These are phyloP conservation scores for Corrigiola litoralis DNA, from an alignment of 179 eudicot species.

Conservation along the genomic window DNA sequence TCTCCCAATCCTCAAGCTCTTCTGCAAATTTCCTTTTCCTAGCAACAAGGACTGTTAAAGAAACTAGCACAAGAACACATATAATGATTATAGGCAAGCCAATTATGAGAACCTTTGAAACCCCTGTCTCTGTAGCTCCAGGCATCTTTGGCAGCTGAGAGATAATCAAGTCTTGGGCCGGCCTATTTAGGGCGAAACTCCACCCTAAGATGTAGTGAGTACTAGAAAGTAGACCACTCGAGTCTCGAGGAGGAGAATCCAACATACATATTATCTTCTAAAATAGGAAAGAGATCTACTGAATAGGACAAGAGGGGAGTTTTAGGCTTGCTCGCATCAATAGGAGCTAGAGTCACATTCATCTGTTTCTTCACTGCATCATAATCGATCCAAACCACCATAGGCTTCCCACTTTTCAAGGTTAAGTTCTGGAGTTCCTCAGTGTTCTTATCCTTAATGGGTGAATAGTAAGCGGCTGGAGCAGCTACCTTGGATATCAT, in stretches of 20 bases:
- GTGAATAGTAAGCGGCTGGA: slow-evolving; percentile 21
- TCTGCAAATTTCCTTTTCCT: slow-evolving; percentile 3
- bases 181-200: slow-evolving; percentile 15
- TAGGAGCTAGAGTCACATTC: slow-evolving; percentile 17
- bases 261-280: slow-evolving; percentile 15
- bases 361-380: slow-evolving; percentile 11
- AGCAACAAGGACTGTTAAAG: background rate
- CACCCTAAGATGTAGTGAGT: slow-evolving; percentile 22
- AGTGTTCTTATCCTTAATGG: background rate
- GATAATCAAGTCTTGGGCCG: background rate
- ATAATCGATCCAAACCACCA: slow-evolving; percentile 30
- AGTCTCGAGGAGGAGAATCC: slow-evolving; percentile 22
- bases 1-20: slow-evolving; percentile 33
- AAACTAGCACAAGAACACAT: background rate
- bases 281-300: background rate
- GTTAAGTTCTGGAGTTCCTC: slow-evolving; percentile 13
- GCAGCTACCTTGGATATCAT: slow-evolving; percentile 19
- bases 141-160: background rate
- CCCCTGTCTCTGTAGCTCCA: background rate
- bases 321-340: background rate
- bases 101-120: background rate
- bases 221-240: slow-evolving; percentile 7
- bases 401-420: slow-evolving; percentile 15
- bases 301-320: background rate
- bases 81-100: background rate